Evolutionary conservation across 2,329 filamentous ascomycete genomes (phyloP).

Genomic region (Aspergillus japonicus): DNA sequence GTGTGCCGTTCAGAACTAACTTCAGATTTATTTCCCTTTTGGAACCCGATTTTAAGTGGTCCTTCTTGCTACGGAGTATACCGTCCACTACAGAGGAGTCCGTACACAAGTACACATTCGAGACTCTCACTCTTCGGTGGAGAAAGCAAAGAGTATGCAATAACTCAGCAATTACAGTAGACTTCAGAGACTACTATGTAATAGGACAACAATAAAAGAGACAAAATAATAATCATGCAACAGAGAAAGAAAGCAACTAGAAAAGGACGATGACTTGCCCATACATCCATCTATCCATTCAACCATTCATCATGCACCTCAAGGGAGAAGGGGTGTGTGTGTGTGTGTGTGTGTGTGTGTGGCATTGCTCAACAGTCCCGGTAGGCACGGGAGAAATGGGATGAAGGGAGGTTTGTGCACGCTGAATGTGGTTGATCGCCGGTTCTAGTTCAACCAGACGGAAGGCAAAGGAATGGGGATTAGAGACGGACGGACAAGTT

Average conservation of each 20-base stretch:
- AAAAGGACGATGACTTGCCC: conserved; percentile 14
- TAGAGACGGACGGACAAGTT: conserved; percentile 4
- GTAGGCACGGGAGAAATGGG: conserved; percentile 20
- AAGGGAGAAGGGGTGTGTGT: conserved; percentile 17
- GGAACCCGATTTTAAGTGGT: too few species aligned
- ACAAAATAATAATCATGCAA: not conserved
- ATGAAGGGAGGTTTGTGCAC: conserved; percentile 26
- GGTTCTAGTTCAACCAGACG: conserved; percentile 23
- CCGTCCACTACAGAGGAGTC: too few species aligned
- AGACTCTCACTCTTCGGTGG: not conserved
- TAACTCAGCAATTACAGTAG: not conserved
- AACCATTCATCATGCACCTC: conserved; percentile 1
- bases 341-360: not conserved
- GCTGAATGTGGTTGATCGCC: conserved; percentile 30
- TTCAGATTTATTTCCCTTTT: conserved; percentile 9
- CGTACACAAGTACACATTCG: not conserved
- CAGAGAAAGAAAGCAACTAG: conserved; percentile 11
- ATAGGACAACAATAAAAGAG: conserved; percentile 10
- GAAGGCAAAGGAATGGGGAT: conserved; percentile 29
- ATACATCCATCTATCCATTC: not conserved
- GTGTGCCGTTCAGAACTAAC: conserved; percentile 18
- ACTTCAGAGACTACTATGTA: not conserved
- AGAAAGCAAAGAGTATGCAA: not conserved
- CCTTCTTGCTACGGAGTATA: too few species aligned
- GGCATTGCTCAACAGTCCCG: conserved; percentile 24